Evolutionary conservation across 2,329 filamentous ascomycete species (phyloP), one percentile per base, ranked within the genome.

Genomic region (Cladosporium velox): DNA sequence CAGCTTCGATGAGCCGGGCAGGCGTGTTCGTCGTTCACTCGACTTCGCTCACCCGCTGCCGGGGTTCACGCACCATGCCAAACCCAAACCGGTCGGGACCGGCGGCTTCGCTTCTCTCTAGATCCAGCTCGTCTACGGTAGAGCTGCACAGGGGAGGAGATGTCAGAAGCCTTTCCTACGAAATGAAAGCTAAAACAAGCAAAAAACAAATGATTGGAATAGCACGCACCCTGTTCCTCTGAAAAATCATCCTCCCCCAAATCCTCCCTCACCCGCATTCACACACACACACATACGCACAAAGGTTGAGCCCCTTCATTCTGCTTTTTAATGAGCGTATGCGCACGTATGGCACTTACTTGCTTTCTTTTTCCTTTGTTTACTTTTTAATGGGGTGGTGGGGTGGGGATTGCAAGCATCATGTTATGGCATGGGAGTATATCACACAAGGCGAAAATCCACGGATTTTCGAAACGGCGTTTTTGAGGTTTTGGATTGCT

Each of bases 151-250:
- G 15, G 26, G 49, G 51, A 44, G 61, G 26, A 30, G 32, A 51
- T n/a, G n/a, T n/a, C n/a, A 21, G 18, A 57, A 54, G 38, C 24
- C 51, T 57, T 57, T 57, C 61, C 61, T 64, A 64, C 30, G 61
- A 64, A 64, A 57, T 57, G 35, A 64, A 64, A 57, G 51, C 34
- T 57, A 47, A 47, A 30, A 54, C 24, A 55, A 64, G n/a, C n/a
- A 47, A 30, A 24, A 62, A 62, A 34, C 59, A 62, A 47, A 64
- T 24, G 61, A 64, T 64, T 64, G 61, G 61, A 64, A 64, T 64
- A 64, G 35, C 21, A 35, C 38, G 34, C 41, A 47, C 41, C 41
- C 41, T 44, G 30, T 52, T 52, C 59, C 44, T 57, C 24, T 32
- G 28, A 28, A 18, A 18, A 21, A 26, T 35, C 34, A 41, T 21